Conservation (phyloP, 1,284 basidiomycete genomes). For the Pyrrhoderma noxium region DNA sequence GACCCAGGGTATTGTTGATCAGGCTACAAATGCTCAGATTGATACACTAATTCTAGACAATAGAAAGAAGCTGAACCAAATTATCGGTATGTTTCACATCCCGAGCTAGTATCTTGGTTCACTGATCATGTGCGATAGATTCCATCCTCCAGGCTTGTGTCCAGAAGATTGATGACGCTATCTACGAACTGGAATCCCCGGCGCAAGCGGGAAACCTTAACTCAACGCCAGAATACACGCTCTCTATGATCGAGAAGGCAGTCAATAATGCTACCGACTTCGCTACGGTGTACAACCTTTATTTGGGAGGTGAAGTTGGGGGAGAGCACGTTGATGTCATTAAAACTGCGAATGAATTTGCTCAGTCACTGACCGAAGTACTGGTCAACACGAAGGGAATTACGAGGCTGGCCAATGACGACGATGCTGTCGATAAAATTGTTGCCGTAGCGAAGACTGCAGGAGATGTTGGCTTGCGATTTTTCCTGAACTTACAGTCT, state of each 20-base stretch:
- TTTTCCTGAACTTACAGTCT: slow-evolving; percentile 95
- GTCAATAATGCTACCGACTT: slow-evolving; percentile 93
- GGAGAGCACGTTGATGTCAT: slow-evolving; percentile 98
- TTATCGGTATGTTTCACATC: slow-evolving; percentile 63
- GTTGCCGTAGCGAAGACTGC: slow-evolving; percentile 78
- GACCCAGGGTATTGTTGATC: slow-evolving; percentile 79
- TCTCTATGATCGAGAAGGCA: slow-evolving; percentile 98
- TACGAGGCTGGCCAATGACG: slow-evolving; percentile 84
- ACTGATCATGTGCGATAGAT: slow-evolving; percentile 42
- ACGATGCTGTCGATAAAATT: slow-evolving; percentile 89
- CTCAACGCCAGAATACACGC: slow-evolving; percentile 95
- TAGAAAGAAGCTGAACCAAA: slow-evolving; percentile 95
- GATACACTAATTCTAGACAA: slow-evolving; percentile 97
- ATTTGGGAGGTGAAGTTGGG: slow-evolving; percentile 82
- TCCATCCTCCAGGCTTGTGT: slow-evolving; percentile 96
- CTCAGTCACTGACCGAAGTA: slow-evolving; percentile 89
- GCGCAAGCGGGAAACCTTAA: slow-evolving; percentile 90
- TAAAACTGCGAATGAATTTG: slow-evolving; percentile 94
- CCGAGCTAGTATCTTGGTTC: slow-evolving; percentile 4
- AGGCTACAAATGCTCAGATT: slow-evolving; percentile 91
- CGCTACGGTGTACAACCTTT: slow-evolving; percentile 89
- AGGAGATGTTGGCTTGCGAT: slow-evolving; percentile 83
- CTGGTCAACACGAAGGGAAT: slow-evolving; percentile 93
- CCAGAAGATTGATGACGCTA: slow-evolving; percentile 93
- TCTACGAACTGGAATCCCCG: slow-evolving; percentile 96